Percentiles rank a stretch among this genome's conserved stretches.
phyloP scores from a whole-genome alignment of 148 eudicot species.

The Camellia granthamiana region DNA sequence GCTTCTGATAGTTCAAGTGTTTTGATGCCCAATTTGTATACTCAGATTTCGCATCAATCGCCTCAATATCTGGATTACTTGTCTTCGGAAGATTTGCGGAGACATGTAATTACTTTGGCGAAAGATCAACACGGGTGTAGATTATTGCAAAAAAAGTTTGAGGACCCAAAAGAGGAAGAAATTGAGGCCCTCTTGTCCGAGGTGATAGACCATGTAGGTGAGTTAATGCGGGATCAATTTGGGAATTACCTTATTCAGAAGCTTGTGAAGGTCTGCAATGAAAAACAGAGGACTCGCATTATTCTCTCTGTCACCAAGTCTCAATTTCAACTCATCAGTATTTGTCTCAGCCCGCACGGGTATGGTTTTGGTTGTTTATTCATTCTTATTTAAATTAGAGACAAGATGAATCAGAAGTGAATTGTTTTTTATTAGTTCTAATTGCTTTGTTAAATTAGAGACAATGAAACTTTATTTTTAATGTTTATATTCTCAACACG shows the following conservation, averaged over 20 bases:
- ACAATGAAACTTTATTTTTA: not conserved
- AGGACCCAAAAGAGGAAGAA: slow-evolving; percentile 22
- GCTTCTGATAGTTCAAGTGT: not conserved
- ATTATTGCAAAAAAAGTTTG: slow-evolving; percentile 26
- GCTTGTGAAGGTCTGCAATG: slow-evolving; percentile 37
- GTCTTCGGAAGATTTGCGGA: slow-evolving; percentile 20
- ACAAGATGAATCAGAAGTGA: no score
- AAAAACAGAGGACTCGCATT: slow-evolving; percentile 38
- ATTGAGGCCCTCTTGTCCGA: slow-evolving; percentile 28
- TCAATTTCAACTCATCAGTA: slow-evolving; percentile 19
- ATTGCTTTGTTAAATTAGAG: not conserved
- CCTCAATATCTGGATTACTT: not conserved
- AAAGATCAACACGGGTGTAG: slow-evolving; percentile 30
- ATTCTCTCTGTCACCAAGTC: slow-evolving; percentile 20
- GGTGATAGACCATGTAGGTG: slow-evolving; percentile 23
- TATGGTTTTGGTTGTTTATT: slow-evolving; percentile 15
- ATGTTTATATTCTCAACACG: not conserved
- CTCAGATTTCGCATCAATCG: not conserved
- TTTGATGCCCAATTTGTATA: slow-evolving; percentile 3
- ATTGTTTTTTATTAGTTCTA: not conserved
- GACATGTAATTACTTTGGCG: slow-evolving; percentile 26
- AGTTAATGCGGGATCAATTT: slow-evolving; percentile 37
- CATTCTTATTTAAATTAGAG: not conserved
- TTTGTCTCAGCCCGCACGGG: slow-evolving; percentile 39
- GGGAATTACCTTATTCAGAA: slow-evolving; percentile 38